Evolutionary conservation across 495 filamentous ascomycete species (phyloP), one percentile per base, ranked within the genome.

Genomic region (Trichoderma erinaceum): DNA sequence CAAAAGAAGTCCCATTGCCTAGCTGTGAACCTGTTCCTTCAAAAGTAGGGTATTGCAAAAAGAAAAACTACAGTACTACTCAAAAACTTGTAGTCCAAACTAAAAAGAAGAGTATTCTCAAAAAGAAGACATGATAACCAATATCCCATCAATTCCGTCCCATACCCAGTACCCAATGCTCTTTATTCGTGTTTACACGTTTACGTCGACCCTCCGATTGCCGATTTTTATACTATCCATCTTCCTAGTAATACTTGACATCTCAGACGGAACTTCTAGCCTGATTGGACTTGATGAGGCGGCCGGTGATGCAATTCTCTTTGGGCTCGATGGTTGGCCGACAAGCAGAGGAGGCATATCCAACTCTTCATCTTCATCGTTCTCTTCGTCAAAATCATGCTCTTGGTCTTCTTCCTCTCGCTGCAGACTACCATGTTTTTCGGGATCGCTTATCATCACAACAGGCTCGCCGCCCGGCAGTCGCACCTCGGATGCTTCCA

Each of bases 401-500:
- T 56, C 50, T 11, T 25, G n/a, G 18, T 61, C 56, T 2, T 61
- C 56, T 32, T 29, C 56, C 11, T 13, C 23, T 16, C 56, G 56
- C 11, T 21, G 23, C 16, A 25, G 27, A 8, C 16, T 12, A 25
- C 29, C 56, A 61, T 29, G 56, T 25, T 61, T 25, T 16, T 23
- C 64, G 15, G 64, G 32, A 11, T 23, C 38, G 63, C 15, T 25
- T 16, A 70, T 27, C 38, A 66, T 63, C 3, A 75, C 67, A n/a
- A 78, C 69, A 11, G 72, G 25, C 4, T 75, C 65, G 16, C 78
- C 77, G 5, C 84, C 80, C 0, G 87, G 87, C 10, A 90, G 77
- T 13, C 79, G 72, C 12, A 90, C 79, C 27, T 78, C 79, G 3
- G 70, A 69, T 0, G 87, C 89, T 12, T 83, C 84, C 7, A 98